These are phyloP conservation scores for Penicillium canariense DNA, from an alignment of 495 filamentous ascomycete species.

Conservation along the genomic window DNA sequence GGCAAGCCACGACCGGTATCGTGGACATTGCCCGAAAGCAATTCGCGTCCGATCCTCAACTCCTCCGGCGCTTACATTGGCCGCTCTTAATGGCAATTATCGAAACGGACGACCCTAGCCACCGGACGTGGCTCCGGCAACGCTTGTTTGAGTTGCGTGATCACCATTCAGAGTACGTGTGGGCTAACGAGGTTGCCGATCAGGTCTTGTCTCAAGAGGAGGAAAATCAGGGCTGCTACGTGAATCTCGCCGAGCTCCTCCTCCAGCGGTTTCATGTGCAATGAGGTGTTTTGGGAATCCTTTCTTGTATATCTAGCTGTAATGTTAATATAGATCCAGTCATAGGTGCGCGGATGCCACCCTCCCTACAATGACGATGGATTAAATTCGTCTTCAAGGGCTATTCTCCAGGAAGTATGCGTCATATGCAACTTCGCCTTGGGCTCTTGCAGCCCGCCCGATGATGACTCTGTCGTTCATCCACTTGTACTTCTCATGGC, in stretches of 20 bases:
- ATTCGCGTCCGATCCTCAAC: slow-evolving; percentile 32
- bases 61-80: slow-evolving; percentile 44
- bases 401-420: slow-evolving; percentile 32
- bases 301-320: slow-evolving; percentile 21
- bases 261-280: slow-evolving; percentile 22
- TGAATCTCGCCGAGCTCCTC: slow-evolving; percentile 36
- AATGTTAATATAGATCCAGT: slow-evolving; percentile 15
- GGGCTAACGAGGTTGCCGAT: slow-evolving; percentile 37
- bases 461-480: slow-evolving; percentile 36
- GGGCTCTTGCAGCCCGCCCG: slow-evolving; percentile 27
- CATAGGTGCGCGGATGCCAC: not conserved
- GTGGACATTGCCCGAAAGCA: slow-evolving; percentile 42
- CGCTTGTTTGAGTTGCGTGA: slow-evolving; percentile 34
- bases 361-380: not conserved
- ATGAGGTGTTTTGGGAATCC: not conserved
- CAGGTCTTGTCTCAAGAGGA: slow-evolving; percentile 35
- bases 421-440: slow-evolving; percentile 32
- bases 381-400: not conserved
- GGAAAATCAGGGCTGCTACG: slow-evolving; percentile 24
- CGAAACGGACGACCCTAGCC: slow-evolving; percentile 36
- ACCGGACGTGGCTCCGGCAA: slow-evolving; percentile 41
- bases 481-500: slow-evolving; percentile 34
- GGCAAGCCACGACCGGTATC: slow-evolving; percentile 33
- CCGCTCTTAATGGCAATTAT: slow-evolving; percentile 46
- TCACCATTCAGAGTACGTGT: slow-evolving; percentile 34